Base-by-base conservation (phyloP, 345 rosid species). In the Citrus maxima region DNA sequence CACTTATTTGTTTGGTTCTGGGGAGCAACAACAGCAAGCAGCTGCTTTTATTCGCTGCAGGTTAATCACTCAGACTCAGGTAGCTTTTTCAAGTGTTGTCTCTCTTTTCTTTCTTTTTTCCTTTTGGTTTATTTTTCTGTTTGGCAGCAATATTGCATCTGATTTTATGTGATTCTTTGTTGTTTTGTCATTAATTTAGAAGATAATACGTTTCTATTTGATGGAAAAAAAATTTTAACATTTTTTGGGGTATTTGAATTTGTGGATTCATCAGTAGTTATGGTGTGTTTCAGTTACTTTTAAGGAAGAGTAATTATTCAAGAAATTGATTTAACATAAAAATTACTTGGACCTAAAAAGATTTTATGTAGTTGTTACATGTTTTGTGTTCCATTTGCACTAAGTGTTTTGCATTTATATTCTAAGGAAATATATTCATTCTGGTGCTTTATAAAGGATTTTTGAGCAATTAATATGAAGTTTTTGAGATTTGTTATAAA, bases 151-250 rank as follows among this genome's bases (percentile, higher is more conserved):
- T 70, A 18, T 58, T 74, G 69, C 73, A 49, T 72, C 66, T 68
- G 68, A 80, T 84, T 80, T 78, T 80, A 84, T 78, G 85, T 73
- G 77, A 21, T 73, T 32, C 46, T 64, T 64, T 32, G 72, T 32
- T 72, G 30, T 25, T 49, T 67, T 64, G 21, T 70, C 59, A 32
- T 69, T 64, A 73, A 81, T 81, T 65, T 78, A 25, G 37, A 27
- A 66, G 22, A 67, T 54, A 54, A 54, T 76, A 22, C 7, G 27
- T 59, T 73, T 24, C 10, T 60, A 42, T 35, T 42, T 81, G 34
- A n/a, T 67, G 74, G 42, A 10, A 54, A 27, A 67, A 38, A 54
- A 16, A 34, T 10, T 19, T 51, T 5, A 51, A 32, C 6, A 25
- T 49, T 18, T 55, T 56, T 67, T 72, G 56, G 35, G 79, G 6